A percentile compares a stretch with the other conserved stretches of the same genome.
phyloP scores from a whole-genome alignment of 2,329 filamentous ascomycete genomes.

The Plectosphaerella sp. region DNA sequence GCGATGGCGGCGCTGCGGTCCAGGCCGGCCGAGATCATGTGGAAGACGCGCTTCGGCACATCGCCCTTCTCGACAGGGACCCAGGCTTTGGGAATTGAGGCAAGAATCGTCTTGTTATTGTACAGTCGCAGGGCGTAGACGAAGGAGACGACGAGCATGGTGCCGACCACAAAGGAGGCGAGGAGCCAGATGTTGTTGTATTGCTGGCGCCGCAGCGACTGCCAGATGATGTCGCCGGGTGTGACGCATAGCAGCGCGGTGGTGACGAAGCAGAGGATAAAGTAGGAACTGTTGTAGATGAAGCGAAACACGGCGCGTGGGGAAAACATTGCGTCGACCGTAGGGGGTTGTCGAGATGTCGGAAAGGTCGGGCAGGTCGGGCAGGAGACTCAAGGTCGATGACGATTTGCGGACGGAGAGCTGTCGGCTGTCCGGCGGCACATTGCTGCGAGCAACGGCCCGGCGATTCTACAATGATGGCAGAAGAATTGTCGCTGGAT shows the following conservation, averaged over 20 bases:
- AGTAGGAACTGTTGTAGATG: conserved; percentile 76
- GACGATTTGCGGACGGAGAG: conserved; percentile 25
- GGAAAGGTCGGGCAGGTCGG: too few relatives aligned
- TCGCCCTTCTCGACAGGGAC: conserved; percentile 84
- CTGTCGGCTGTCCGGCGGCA: neutral
- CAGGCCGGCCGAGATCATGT: conserved; percentile 69
- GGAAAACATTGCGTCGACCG: conserved; percentile 29
- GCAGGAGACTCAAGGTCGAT: conserved; percentile 9
- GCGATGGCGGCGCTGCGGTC: conserved; percentile 76
- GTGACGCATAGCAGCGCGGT: conserved; percentile 72
- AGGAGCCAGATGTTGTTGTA: conserved; percentile 82
- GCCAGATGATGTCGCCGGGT: conserved; percentile 75
- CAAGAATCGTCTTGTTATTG: conserved; percentile 74
- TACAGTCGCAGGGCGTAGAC: conserved; percentile 84
- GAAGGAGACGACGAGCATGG: conserved; percentile 64
- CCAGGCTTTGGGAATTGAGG: conserved; percentile 81
- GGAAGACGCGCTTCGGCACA: conserved; percentile 67
- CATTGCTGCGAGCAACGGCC: too few relatives aligned
- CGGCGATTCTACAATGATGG: conserved; percentile 1
- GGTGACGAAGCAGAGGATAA: conserved; percentile 69
- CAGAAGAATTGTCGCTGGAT: neutral
- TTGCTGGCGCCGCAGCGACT: conserved; percentile 63
- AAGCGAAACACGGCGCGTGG: conserved; percentile 64
- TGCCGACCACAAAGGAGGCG: conserved; percentile 69
- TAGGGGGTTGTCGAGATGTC: conserved; percentile 17